phyloP scores from a whole-genome alignment of 2,329 filamentous ascomycete genomes.

The Teratosphaeria pseudoeucalypti region DNA sequence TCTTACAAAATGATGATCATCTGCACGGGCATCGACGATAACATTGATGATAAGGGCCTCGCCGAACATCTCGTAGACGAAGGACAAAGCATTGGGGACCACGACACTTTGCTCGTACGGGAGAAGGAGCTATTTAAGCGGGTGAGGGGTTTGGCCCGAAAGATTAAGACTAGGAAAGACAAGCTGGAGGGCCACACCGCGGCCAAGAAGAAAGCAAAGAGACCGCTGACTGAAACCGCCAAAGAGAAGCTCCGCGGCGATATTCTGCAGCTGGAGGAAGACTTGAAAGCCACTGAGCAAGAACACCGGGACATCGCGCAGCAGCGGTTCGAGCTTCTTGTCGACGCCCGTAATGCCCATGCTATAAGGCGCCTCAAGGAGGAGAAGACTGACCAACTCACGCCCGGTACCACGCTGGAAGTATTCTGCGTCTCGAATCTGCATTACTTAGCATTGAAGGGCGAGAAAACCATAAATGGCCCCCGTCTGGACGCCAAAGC shows the following conservation, averaged over 20 bases:
- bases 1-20: slow-evolving; percentile 14
- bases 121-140: no score
- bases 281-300: background rate
- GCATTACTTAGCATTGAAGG: slow-evolving; percentile 16
- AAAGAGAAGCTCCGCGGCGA: background rate
- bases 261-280: background rate
- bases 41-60: slow-evolving; percentile 3
- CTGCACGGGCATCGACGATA: slow-evolving; percentile 12
- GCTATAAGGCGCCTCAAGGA: slow-evolving; percentile 4
- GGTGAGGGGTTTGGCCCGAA: no score
- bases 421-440: slow-evolving; percentile 17
- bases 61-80: no score
- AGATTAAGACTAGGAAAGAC: no score
- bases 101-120: no score
- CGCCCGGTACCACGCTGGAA: slow-evolving; percentile 1
- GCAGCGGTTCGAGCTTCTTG: slow-evolving; percentile 5
- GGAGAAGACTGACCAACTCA: slow-evolving; percentile 5
- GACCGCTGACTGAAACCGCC: background rate
- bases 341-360: slow-evolving; percentile 10
- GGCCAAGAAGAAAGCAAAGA: slow-evolving; percentile 5
- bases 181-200: background rate
- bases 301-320: background rate
- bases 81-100: no score
- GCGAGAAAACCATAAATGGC: background rate
- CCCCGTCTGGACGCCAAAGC: background rate